Conservation (phyloP, 2,329 filamentous ascomycete species). For the Alternaria sp. region DNA sequence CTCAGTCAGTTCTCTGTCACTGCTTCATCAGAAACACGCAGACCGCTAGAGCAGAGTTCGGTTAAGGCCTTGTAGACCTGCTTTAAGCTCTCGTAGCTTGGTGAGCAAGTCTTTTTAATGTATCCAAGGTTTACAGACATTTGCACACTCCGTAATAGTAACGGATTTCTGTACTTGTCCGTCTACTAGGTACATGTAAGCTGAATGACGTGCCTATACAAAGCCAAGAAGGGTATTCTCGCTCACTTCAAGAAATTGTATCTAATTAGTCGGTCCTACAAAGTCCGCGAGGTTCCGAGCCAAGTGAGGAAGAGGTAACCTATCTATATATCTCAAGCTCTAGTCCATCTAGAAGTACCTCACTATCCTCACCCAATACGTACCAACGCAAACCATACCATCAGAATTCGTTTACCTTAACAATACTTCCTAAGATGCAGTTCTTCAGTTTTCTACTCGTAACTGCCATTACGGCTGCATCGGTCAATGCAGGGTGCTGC, state of each 20-base stretch:
- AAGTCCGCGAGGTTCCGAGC: slow-evolving; percentile 1
- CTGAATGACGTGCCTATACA: background rate
- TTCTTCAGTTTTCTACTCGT: background rate
- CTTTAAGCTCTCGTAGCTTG: background rate
- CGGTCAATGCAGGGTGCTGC: background rate
- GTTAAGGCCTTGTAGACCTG: background rate
- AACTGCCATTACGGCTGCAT: background rate
- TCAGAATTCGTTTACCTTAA: background rate
- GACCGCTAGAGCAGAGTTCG: background rate
- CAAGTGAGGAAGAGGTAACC: background rate
- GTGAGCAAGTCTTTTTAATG: background rate
- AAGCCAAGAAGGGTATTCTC: background rate
- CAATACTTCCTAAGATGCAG: background rate
- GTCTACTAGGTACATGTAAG: background rate
- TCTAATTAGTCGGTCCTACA: background rate
- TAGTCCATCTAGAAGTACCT: background rate
- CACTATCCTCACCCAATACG: background rate
- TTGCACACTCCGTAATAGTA: slow-evolving; percentile 1
- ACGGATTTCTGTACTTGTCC: background rate
- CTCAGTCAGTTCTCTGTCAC: background rate
- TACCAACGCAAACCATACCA: background rate
- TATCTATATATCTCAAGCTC: background rate
- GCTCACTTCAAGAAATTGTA: background rate
- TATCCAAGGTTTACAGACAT: background rate
- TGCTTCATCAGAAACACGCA: background rate